Percentiles rank a stretch among this genome's conserved stretches.
phyloP scores from a whole-genome alignment of 768 basidiomycete species.

The Fistulinella prunicolor region DNA sequence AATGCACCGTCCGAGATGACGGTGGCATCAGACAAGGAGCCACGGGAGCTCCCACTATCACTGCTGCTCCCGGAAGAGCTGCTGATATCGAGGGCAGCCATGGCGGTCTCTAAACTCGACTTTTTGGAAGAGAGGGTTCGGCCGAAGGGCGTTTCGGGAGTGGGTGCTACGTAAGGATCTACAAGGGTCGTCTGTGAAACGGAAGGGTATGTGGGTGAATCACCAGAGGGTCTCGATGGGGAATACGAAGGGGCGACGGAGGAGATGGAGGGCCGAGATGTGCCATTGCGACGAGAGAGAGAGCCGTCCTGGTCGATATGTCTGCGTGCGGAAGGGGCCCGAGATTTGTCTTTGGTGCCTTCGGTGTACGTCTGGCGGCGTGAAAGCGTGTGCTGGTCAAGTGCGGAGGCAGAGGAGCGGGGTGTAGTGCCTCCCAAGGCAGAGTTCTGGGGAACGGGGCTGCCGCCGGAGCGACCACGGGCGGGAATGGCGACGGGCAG shows the following conservation, averaged over 20 bases:
- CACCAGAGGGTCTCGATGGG: constrained; percentile 22
- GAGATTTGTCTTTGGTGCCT: constrained; percentile 51
- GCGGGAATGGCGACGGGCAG: constrained; percentile 33
- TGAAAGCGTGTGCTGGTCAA: constrained; percentile 41
- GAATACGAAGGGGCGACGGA: constrained; percentile 36
- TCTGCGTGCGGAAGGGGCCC: constrained; percentile 62
- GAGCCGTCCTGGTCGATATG: constrained; percentile 53
- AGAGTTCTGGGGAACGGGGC: constrained; percentile 39
- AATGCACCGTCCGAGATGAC: constrained; percentile 85
- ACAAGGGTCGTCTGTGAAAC: constrained; percentile 16
- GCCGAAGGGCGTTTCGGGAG: constrained; percentile 33
- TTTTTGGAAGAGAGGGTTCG: constrained; percentile 34
- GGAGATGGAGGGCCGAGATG: constrained; percentile 44
- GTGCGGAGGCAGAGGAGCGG: constrained; percentile 25
- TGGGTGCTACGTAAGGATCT: constrained; percentile 22
- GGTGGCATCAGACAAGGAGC: constrained; percentile 69
- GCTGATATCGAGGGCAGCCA: constrained; percentile 37
- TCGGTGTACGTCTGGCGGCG: constrained; percentile 54
- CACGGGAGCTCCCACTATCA: constrained; percentile 46
- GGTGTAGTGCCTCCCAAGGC: constrained; percentile 26
- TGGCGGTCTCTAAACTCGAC: constrained; percentile 37
- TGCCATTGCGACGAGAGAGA: constrained; percentile 44
- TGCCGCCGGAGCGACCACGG: constrained; percentile 53
- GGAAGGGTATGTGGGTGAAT: constrained; percentile 17
- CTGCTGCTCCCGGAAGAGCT: constrained; percentile 59